These are phyloP conservation scores for Eimeria necatrix DNA, from an alignment of 169 alveolate genomes.

Conservation along the genomic window DNA sequence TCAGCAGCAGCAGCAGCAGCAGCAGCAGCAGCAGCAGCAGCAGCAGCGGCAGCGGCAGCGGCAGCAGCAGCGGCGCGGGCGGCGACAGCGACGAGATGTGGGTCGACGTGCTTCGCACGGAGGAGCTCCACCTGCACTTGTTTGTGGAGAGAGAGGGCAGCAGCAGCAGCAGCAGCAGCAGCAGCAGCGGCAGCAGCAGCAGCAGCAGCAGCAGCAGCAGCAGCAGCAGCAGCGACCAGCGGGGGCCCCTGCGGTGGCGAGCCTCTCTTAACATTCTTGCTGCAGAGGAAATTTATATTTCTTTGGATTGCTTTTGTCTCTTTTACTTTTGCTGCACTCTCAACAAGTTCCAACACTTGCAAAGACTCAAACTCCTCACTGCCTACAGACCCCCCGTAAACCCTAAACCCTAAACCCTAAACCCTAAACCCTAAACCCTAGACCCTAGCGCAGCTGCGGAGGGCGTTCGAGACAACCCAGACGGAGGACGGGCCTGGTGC, in stretches of 20 bases:
- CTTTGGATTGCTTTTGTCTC: background rate
- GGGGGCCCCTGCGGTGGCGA: conserved; percentile 57
- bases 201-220: conserved; percentile 51
- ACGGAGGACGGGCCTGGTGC: background rate
- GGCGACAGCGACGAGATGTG: conserved; percentile 28
- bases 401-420: conserved; percentile 53
- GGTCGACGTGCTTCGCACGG: conserved; percentile 33
- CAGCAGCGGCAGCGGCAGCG: background rate
- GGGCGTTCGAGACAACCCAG: too few species aligned
- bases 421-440: background rate
- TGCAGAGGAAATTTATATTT: background rate
- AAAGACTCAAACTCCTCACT: conserved; percentile 20
- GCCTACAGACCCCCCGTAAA: conserved; percentile 63
- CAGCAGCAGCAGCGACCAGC: conserved; percentile 63
- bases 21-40: conserved; percentile 45
- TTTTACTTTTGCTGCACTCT: background rate
- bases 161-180: conserved; percentile 30
- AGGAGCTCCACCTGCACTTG: conserved; percentile 53
- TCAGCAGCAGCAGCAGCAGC: conserved; percentile 64
- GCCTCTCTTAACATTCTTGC: conserved; percentile 13
- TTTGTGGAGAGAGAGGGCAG: conserved; percentile 18
- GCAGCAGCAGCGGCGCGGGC: background rate
- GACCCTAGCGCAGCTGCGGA: background rate
- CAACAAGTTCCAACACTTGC: background rate
- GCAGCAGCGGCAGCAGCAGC: conserved; percentile 32